Evolutionary conservation across 2,329 filamentous ascomycete species (phyloP).

Genomic region (Orbilia javanica): DNA sequence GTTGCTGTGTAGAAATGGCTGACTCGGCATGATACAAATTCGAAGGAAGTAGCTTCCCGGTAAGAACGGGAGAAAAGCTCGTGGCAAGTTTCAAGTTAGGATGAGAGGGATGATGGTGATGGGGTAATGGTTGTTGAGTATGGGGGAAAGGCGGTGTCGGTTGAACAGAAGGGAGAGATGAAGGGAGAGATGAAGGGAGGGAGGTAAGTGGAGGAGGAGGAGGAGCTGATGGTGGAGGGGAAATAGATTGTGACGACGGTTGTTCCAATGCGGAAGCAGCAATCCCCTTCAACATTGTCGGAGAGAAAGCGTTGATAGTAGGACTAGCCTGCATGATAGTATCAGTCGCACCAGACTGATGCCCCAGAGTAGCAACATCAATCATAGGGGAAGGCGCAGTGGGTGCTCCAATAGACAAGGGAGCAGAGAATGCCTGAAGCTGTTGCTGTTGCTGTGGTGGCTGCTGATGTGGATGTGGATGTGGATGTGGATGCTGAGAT

Average conservation of each 20-base stretch:
- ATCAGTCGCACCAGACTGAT: constrained; percentile 9
- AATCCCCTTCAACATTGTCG: constrained; percentile 45
- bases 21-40: constrained; percentile 17
- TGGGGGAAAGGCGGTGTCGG: not conserved
- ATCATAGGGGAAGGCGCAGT: not conserved
- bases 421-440: not conserved
- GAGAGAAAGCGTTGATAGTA: constrained; percentile 18
- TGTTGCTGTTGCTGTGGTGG: constrained; percentile 12
- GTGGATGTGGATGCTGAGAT: too few species aligned
- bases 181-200: not conserved
- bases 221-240: not conserved
- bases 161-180: not conserved
- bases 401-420: constrained; percentile 2
- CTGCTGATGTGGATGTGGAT: too few species aligned
- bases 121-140: not conserved
- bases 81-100: constrained; percentile 23
- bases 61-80: constrained; percentile 8
- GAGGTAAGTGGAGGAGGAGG: not conserved
- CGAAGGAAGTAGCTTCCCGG: not conserved
- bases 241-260: constrained; percentile 12
- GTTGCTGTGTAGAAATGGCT: not conserved
- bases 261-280: constrained; percentile 52
- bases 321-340: not conserved
- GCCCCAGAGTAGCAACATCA: not conserved
- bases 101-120: not conserved